Evolutionary conservation across 1,284 basidiomycete genomes (phyloP).

Genomic region (Leccinum fallax): DNA sequence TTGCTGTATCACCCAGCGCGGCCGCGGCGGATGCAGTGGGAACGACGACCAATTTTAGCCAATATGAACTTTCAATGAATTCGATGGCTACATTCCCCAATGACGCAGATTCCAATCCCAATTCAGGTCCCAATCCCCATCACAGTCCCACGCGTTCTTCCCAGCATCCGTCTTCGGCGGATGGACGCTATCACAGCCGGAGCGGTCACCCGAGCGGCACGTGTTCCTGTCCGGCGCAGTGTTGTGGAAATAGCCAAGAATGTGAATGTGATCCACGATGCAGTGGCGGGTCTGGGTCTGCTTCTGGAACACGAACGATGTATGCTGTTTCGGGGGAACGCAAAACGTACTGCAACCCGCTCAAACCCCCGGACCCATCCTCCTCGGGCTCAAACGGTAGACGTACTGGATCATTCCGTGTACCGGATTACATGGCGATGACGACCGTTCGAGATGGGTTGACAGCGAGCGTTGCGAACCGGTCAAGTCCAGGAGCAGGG

Average conservation of each 20-base stretch:
- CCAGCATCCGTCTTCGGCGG: slow-evolving; percentile 23
- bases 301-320: slow-evolving; percentile 6
- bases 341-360: slow-evolving; percentile 12
- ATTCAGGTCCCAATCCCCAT: slow-evolving; percentile 8
- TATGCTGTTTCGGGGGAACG: slow-evolving; percentile 26
- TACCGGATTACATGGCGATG: slow-evolving; percentile 39
- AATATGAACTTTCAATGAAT: slow-evolving; percentile 34
- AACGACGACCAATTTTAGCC: slow-evolving; percentile 21
- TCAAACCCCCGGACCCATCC: slow-evolving; percentile 21
- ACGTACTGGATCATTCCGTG: slow-evolving; percentile 23
- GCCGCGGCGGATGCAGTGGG: slow-evolving; percentile 16
- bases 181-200: slow-evolving; percentile 34
- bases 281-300: slow-evolving; percentile 10
- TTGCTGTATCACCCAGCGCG: slow-evolving; percentile 26
- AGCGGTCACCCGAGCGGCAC: slow-evolving; percentile 40
- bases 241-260: slow-evolving; percentile 38
- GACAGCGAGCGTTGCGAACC: slow-evolving; percentile 25
- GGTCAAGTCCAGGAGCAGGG: slow-evolving; percentile 13
- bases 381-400: slow-evolving; percentile 8
- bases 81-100: slow-evolving; percentile 21
- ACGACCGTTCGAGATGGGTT: slow-evolving; percentile 32
- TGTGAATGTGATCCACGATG: slow-evolving; percentile 30
- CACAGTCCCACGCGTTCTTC: slow-evolving; percentile 12
- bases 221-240: slow-evolving; percentile 39
- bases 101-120: slow-evolving; percentile 15